A percentile compares a stretch with the other conserved stretches of the same genome.
These are phyloP conservation scores for Strobilomyces confusus DNA, from an alignment of 768 basidiomycete species.

Conservation along the genomic window DNA sequence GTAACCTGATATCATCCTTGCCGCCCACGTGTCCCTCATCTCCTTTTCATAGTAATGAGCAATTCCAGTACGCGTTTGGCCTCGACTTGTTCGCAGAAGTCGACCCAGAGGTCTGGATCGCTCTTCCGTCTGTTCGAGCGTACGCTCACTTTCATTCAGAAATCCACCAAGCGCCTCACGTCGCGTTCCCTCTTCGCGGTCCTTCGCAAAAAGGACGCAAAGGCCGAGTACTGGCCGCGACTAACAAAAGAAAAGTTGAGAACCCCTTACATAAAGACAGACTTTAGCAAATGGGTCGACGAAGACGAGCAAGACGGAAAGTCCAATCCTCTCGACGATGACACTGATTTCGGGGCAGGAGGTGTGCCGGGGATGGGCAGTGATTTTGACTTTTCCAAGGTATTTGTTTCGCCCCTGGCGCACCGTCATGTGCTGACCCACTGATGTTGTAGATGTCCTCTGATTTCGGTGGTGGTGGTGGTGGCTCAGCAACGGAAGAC, in stretches of 20 bases:
- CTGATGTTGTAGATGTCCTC: constrained; percentile 38
- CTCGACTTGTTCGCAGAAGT: constrained; percentile 76
- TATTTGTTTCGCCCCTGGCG: constrained; percentile 21
- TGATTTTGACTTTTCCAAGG: constrained; percentile 55
- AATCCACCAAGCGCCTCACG: constrained; percentile 48
- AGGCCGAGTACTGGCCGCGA: constrained; percentile 87
- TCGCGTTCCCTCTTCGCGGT: constrained; percentile 64
- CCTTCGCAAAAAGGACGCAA: constrained; percentile 75
- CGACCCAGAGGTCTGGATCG: constrained; percentile 57
- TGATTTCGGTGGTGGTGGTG: constrained; percentile 16
- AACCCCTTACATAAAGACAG: constrained; percentile 84
- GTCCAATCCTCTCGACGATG: constrained; percentile 36
- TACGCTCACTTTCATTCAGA: constrained; percentile 12
- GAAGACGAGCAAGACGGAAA: constrained; percentile 92
- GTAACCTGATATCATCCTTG: constrained; percentile 39
- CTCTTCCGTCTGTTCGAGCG: neutral
- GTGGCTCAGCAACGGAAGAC: neutral
- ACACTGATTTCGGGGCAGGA: neutral
- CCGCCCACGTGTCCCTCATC: constrained; percentile 4
- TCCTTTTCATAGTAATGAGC: constrained; percentile 32
- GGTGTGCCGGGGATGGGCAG: constrained; percentile 36
- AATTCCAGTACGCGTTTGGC: constrained; percentile 68
- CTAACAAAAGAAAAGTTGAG: constrained; percentile 85
- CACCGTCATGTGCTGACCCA: constrained; percentile 3
- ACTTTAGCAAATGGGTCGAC: constrained; percentile 94